Evolutionary conservation across 441 rosid species (phyloP).

Genomic region (Eruca vesicaria): DNA sequence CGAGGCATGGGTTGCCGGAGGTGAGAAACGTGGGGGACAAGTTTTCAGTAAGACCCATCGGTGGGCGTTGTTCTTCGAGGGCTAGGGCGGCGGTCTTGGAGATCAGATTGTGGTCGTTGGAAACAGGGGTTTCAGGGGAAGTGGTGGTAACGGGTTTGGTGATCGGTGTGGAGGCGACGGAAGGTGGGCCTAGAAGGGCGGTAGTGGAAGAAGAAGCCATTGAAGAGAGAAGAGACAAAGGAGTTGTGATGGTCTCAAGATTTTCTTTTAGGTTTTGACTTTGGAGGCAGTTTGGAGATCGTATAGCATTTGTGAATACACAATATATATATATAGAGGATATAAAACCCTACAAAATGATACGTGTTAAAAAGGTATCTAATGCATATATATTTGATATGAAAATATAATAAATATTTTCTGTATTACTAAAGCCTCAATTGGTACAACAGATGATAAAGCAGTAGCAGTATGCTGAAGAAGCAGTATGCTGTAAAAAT

Average conservation of each 20-base stretch:
- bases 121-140: conserved; percentile 1
- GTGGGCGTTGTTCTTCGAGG: conserved; percentile 17
- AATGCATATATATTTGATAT: too few species aligned
- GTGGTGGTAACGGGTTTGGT: not conserved
- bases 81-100: conserved; percentile 19
- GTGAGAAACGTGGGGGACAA: conserved; percentile 37
- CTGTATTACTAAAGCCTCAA: too few species aligned
- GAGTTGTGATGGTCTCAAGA: not conserved
- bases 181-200: conserved; percentile 31
- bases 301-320: not conserved
- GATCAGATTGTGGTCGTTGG: not conserved
- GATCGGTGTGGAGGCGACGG: not conserved
- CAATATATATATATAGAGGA: not conserved
- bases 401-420: too few species aligned
- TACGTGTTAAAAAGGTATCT: too few species aligned
- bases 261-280: not conserved
- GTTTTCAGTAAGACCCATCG: conserved; percentile 39
- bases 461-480: too few species aligned
- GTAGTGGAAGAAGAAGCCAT: conserved; percentile 30
- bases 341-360: not conserved
- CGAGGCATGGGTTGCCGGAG: conserved; percentile 45
- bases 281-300: not conserved
- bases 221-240: not conserved
- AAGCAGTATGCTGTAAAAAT: too few species aligned
- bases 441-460: too few species aligned